These are phyloP conservation scores for Craspedostauros australis DNA, from an alignment of 108 stramenopile species.

Conservation along the genomic window DNA sequence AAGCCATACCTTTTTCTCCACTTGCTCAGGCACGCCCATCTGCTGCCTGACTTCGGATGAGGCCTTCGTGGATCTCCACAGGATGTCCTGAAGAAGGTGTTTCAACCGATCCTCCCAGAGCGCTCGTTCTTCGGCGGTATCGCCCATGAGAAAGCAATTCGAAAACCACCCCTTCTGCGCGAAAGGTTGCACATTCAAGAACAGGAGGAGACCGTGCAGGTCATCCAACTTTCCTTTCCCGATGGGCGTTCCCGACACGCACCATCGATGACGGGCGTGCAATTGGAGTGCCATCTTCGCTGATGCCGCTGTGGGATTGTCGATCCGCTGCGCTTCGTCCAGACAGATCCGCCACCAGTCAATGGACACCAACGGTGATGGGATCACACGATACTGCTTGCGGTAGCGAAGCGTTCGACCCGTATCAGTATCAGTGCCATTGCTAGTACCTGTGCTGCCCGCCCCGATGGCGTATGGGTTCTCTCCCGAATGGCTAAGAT, in stretches of 20 bases:
- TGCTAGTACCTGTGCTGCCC: background rate
- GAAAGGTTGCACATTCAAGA: slow-evolving; percentile 51
- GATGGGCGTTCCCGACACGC: slow-evolving; percentile 64
- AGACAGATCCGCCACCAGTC: slow-evolving; percentile 54
- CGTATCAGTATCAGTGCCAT: background rate
- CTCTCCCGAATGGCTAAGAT: slow-evolving; percentile 56
- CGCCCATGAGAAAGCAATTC: slow-evolving; percentile 16
- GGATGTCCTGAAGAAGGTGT: slow-evolving; percentile 28
- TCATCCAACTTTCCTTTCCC: slow-evolving; percentile 58
- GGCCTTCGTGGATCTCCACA: slow-evolving; percentile 71
- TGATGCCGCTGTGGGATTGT: slow-evolving; percentile 53
- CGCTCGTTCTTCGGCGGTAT: slow-evolving; percentile 3
- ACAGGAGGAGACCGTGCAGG: slow-evolving; percentile 52
- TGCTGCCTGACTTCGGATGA: slow-evolving; percentile 38
- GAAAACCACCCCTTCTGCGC: slow-evolving; percentile 33
- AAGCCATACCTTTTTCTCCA: slow-evolving; percentile 40
- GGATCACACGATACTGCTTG: slow-evolving; percentile 55
- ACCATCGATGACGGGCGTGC: slow-evolving; percentile 40
- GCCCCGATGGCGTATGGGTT: slow-evolving; percentile 38
- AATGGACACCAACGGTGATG: slow-evolving; percentile 57
- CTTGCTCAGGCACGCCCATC: slow-evolving; percentile 65
- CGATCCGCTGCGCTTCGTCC: slow-evolving; percentile 72
- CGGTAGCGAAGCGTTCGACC: slow-evolving; percentile 18
- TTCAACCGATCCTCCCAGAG: slow-evolving; percentile 27
- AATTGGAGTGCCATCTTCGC: slow-evolving; percentile 71